These are phyloP conservation scores for Obelidium mucronatum DNA, from an alignment of 192 early-diverging fungal genomes.

Conservation along the genomic window DNA sequence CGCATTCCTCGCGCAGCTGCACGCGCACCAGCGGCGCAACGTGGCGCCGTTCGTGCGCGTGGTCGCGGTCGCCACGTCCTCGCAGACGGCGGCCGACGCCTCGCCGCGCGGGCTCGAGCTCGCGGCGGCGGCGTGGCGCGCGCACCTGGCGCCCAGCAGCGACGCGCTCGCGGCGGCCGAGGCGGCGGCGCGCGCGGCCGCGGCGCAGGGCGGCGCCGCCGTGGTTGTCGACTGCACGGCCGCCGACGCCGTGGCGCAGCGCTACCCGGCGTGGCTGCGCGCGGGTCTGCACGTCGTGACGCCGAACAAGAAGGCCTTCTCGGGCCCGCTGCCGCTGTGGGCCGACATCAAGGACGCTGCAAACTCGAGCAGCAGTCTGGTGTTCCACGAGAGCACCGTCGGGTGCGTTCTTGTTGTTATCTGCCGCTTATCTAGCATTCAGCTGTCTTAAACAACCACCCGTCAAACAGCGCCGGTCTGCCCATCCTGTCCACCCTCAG, in stretches of 20 bases:
- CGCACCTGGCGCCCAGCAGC: neutral
- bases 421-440: neutral
- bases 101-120: slow-evolving; percentile 32
- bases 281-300: slow-evolving; percentile 89
- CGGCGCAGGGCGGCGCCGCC: slow-evolving; percentile 52
- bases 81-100: slow-evolving; percentile 66
- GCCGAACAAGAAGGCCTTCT: slow-evolving; percentile 99
- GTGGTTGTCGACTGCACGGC: slow-evolving; percentile 94
- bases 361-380: slow-evolving; percentile 42
- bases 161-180: slow-evolving; percentile 28
- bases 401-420: slow-evolving; percentile 50
- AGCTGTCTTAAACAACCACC: neutral
- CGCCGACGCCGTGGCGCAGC: slow-evolving; percentile 74
- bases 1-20: slow-evolving; percentile 86
- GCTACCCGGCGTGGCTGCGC: slow-evolving; percentile 85
- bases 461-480: slow-evolving; percentile 81
- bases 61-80: slow-evolving; percentile 79
- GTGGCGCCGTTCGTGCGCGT: slow-evolving; percentile 62
- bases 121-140: neutral
- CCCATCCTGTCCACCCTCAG: slow-evolving; percentile 91
- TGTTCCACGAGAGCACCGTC: slow-evolving; percentile 95
- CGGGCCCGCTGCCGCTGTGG: slow-evolving; percentile 74
- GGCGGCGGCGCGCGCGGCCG: slow-evolving; percentile 40
- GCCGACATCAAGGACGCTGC: slow-evolving; percentile 66
- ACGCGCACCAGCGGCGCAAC: slow-evolving; percentile 46